Evolutionary conservation across 2,329 filamentous ascomycete genomes (phyloP), one percentile per base, ranked within the genome.

Genomic region (Aureobasidium sp.): DNA sequence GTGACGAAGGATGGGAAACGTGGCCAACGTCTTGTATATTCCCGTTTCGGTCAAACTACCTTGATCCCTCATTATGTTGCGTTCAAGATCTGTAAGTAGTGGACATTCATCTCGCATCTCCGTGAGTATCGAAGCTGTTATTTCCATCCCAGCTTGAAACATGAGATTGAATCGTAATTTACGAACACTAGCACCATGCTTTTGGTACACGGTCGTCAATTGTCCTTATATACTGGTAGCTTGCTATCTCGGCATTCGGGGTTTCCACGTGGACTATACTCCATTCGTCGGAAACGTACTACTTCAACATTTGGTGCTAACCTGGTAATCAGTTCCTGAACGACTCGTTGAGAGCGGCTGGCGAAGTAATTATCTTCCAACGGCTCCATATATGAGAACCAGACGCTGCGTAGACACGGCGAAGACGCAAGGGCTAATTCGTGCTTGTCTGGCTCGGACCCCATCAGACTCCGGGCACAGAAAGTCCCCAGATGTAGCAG

Each of bases 251-350:
- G 23, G 10, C 6, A n/a, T n/a, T n/a, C n/a, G n/a, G n/a, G n/a
- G n/a, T 13, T 33, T 38, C n/a, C 16, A 25, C 4, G 5, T 15
- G 5, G 20, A n/a, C 6, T 5, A 7, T 18, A 7, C 23, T 8
- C 23, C 15, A 33, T 38, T 23, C 20, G 50, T 10, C 9, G 2
- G 15, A 43, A 42, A n/a, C 36, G 25, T 5, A 56, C 38, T 7
- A 42, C 53, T 13, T 43, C 29, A n/a, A 56, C 23, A 4, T 56
- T 56, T 43, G 53, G 53, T 43, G 53, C 53, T 18, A 56, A 29
- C 3, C 4, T 4, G 18, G 23, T 25, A 18, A 42, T 15, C 11
- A 43, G n/a, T 7, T 56, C 15, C 33, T 56, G 53, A n/a, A 56
- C 36, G 15, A 43, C 38, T 29, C 15, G 15, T 27, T 40, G 36